phyloP scores from a whole-genome alignment of 129 eudicot genomes.

The Flaveria trinervia region DNA sequence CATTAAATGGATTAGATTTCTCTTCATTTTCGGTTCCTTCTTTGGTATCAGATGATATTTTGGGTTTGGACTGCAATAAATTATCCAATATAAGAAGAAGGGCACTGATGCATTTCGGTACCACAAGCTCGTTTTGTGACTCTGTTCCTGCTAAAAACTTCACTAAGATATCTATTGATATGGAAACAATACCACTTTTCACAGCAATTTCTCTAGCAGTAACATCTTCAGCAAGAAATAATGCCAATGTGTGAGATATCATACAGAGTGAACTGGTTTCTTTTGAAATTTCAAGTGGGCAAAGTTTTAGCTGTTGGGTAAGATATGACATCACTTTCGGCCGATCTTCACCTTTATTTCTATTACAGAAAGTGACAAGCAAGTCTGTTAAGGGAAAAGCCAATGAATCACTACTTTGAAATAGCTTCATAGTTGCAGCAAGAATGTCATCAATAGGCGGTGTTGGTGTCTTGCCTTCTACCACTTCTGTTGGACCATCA shows the following conservation, averaged over 20 bases:
- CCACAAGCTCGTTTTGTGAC: constrained; percentile 46
- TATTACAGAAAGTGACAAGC: constrained; percentile 78
- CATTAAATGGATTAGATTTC: constrained; percentile 33
- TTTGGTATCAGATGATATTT: constrained; percentile 49
- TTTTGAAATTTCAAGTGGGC: constrained; percentile 61
- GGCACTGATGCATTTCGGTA: constrained; percentile 79
- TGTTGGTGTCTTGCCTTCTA: constrained; percentile 58
- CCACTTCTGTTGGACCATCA: constrained; percentile 63
- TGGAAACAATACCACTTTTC: constrained; percentile 54
- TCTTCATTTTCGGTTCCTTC: constrained; percentile 53
- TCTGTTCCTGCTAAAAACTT: constrained; percentile 49
- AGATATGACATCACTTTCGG: constrained; percentile 67
- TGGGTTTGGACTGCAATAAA: constrained; percentile 76
- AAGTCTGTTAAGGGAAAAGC: constrained; percentile 84
- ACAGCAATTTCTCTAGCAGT: constrained; percentile 72
- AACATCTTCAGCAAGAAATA: constrained; percentile 87
- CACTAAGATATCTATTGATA: constrained; percentile 63
- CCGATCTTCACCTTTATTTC: constrained; percentile 96
- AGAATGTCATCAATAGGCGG: constrained; percentile 93
- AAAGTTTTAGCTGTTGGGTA: constrained; percentile 75
- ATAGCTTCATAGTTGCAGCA: constrained; percentile 80
- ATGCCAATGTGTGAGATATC: constrained; percentile 76
- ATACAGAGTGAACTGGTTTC: constrained; percentile 66
- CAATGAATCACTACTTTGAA: constrained; percentile 72
- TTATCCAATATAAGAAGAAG: constrained; percentile 85